A percentile compares a stretch with the other conserved stretches of the same genome.
Evolutionary conservation across 2,329 filamentous ascomycete genomes (phyloP).

Genomic region (Talaromyces albobiverticillius): DNA sequence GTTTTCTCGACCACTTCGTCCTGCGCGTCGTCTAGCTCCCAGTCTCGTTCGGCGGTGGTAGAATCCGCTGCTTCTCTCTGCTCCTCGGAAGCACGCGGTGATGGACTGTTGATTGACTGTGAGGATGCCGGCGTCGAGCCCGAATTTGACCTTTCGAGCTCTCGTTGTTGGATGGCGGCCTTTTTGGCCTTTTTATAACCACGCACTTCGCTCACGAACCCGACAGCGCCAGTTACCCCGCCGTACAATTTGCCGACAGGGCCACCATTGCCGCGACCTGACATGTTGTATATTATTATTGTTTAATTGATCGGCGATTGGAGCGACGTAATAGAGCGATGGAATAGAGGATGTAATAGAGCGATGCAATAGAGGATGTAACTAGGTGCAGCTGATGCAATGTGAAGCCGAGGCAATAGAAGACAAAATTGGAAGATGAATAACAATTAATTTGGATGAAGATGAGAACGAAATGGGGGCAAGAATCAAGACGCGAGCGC

Average conservation of each 20-base stretch:
- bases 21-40: constrained; percentile 16
- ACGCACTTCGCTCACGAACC: constrained; percentile 11
- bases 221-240: constrained; percentile 5
- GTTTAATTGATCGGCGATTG: too few relatives aligned
- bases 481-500: too few relatives aligned
- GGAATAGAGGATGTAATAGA: too few relatives aligned
- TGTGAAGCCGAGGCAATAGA: too few relatives aligned
- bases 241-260: constrained; percentile 1
- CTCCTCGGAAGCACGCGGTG: neutral
- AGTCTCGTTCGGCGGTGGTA: constrained; percentile 14
- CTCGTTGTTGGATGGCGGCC: neutral
- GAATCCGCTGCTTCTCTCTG: too few relatives aligned
- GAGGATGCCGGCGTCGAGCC: neutral
- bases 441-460: too few relatives aligned
- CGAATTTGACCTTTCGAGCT: neutral
- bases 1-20: constrained; percentile 9
- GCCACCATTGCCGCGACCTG: neutral
- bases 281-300: too few relatives aligned
- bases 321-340: too few relatives aligned
- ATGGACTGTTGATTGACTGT: neutral
- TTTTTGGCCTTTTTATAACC: constrained; percentile 14
- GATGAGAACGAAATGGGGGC: too few relatives aligned
- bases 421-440: too few relatives aligned
- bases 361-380: too few relatives aligned
- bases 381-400: too few relatives aligned